These are phyloP conservation scores for Pulicaria dysenterica DNA, from an alignment of 129 eudicot genomes.

Conservation along the genomic window DNA sequence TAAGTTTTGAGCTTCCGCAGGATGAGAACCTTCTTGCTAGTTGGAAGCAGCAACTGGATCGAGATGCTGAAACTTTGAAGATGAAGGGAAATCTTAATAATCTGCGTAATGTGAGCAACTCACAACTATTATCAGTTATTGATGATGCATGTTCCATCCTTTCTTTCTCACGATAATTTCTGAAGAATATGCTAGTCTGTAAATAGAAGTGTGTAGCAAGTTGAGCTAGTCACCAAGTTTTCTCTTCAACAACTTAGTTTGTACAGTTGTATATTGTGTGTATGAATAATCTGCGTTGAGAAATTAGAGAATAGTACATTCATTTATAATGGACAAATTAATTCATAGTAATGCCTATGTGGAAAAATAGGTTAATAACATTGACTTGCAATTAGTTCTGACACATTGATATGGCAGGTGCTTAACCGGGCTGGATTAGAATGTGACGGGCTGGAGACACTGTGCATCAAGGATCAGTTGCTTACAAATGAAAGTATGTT, in stretches of 20 bases:
- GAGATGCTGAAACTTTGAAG: slow-evolving; percentile 75
- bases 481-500: slow-evolving; percentile 79
- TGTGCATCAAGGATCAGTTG: slow-evolving; percentile 79
- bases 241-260: background rate
- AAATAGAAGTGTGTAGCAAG: background rate
- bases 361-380: background rate
- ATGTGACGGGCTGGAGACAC: slow-evolving; percentile 68
- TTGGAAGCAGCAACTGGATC: slow-evolving; percentile 84
- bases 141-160: slow-evolving; percentile 8
- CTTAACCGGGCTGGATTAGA: slow-evolving; percentile 70
- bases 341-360: background rate
- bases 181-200: background rate
- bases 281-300: background rate
- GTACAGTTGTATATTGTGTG: background rate
- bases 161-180: slow-evolving; percentile 6
- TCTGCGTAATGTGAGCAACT: slow-evolving; percentile 66
- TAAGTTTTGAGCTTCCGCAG: slow-evolving; percentile 40
- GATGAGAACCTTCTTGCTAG: slow-evolving; percentile 76
- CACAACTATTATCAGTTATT: background rate
- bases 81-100: slow-evolving; percentile 67
- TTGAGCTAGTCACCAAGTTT: background rate
- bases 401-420: slow-evolving; percentile 43
- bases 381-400: background rate
- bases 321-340: too few relatives aligned
- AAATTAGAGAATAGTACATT: background rate